Percentiles rank a stretch among this genome's conserved stretches.
Conservation (phyloP, 2,329 filamentous ascomycete species). For the Sporothrix brunneoviolacea region DNA sequence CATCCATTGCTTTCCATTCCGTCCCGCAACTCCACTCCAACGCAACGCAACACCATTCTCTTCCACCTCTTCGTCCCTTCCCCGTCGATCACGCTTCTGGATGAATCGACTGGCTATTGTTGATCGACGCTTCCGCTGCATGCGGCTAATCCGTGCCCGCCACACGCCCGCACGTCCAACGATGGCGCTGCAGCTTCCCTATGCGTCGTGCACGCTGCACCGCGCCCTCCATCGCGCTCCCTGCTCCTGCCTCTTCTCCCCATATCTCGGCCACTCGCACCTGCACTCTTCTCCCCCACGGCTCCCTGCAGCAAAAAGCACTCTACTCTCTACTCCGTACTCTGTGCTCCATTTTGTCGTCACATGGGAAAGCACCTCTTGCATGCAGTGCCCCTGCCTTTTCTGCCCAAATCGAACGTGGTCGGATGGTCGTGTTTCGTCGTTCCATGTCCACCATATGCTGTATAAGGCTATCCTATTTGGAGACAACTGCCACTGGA, state of each 20-base stretch:
- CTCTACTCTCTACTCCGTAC: not conserved
- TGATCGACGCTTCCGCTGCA: constrained; percentile 13
- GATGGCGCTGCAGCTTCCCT: constrained; percentile 3
- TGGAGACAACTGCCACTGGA: too few relatives aligned
- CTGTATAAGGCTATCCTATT: too few relatives aligned
- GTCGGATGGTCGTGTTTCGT: not conserved
- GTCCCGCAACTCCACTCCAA: too few relatives aligned
- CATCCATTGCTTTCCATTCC: too few relatives aligned
- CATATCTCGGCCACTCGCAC: too few relatives aligned
- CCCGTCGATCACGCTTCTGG: constrained; percentile 12
- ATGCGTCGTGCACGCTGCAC: too few relatives aligned
- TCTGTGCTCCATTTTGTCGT: not conserved
- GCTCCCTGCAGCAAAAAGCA: constrained; percentile 7
- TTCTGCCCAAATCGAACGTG: constrained; percentile 2
- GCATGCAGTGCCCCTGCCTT: constrained; percentile 3
- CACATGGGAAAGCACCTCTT: not conserved
- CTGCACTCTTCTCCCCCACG: not conserved
- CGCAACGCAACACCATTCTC: too few relatives aligned
- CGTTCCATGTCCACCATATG: not conserved
- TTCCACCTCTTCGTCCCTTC: not conserved
- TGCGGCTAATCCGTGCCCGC: constrained; percentile 14
- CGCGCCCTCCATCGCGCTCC: too few relatives aligned
- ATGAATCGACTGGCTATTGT: constrained; percentile 15
- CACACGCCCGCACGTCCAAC: constrained; percentile 4
- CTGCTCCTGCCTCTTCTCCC: too few relatives aligned